Evolutionary conservation across 169 alveolate genomes (phyloP).

Genomic region (Perkinsus olseni): DNA sequence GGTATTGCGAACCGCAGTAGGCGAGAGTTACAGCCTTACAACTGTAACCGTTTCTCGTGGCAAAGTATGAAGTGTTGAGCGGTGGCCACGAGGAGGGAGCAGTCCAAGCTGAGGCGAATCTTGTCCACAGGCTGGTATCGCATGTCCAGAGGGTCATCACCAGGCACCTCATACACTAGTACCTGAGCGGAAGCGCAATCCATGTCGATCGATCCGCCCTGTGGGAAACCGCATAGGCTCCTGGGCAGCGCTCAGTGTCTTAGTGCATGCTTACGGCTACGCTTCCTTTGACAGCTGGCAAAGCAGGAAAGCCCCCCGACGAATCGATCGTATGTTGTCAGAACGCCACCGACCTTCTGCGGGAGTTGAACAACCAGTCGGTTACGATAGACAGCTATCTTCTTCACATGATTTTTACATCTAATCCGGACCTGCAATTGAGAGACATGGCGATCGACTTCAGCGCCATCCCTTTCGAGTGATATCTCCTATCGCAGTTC

Average conservation of each 20-base stretch:
- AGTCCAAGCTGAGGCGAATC: conserved; percentile 47
- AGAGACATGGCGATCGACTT: neutral
- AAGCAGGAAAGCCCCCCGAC: no score
- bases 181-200: conserved; percentile 9
- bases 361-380: conserved; percentile 78
- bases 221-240: no score
- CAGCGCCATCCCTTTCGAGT: no score
- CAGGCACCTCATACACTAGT: conserved; percentile 35
- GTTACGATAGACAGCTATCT: conserved; percentile 80
- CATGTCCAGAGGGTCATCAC: conserved; percentile 62
- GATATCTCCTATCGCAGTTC: neutral
- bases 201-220: no score
- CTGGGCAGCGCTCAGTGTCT: no score
- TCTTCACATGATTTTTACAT: conserved; percentile 77
- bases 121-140: conserved; percentile 60
- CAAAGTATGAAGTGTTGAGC: conserved; percentile 68
- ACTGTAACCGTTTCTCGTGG: conserved; percentile 55
- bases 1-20: neutral
- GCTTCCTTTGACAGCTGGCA: no score
- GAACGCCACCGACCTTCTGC: conserved; percentile 58
- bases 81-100: conserved; percentile 68
- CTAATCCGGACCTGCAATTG: conserved; percentile 41
- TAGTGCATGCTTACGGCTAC: neutral
- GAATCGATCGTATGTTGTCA: no score
- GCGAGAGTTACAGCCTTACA: conserved; percentile 37